Base-by-base conservation (phyloP, 495 filamentous ascomycete species). In the Aspergillus homomorphus region DNA sequence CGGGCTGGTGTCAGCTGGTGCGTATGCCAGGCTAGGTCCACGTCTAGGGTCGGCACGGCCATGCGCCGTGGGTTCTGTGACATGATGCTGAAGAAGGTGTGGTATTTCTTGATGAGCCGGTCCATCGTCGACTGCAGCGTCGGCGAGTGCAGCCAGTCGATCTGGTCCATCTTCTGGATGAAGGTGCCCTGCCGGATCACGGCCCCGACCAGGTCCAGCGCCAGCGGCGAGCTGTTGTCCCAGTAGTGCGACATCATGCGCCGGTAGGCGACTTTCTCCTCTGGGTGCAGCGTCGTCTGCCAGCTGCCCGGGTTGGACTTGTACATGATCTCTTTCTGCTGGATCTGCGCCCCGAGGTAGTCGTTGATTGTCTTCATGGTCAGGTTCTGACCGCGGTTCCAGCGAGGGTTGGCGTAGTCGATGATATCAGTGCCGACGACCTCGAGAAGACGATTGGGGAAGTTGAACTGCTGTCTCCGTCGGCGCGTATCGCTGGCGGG, bases 11-110 rank as follows among this genome's bases (percentile, higher is more conserved):
- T 83, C 18, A 95, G 80, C 56, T 83, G 82, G 62, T 84, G 81
- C 1, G 80, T 85, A 57, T 82, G 79, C 91, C 92, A 96, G 8
- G 84, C 90, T 0, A 96, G 75, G 68, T 96, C 91, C n/a, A 96
- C 82, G 60, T 96, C 91, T 1, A 96, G 77, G 14, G 92, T 96
- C 3, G 91, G 92, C 0, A 96, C 90, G 0, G 83, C 84, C 43
- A 83, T 77, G 14, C 83, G 66, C 1, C 64, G 57, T 0, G 82
- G 79, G 63, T 90, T 70, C 1, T 57, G 45, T 0, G 65, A 64
- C 71, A 96, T 89, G 61, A 96, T 86, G 0, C 56, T 19, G 33
- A 91, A 77, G 75, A 91, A 96, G 12, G 86, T 77, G 15, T 62
- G 45, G 67, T 95, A 96, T 65, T 92, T 92, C 2, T 58, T 70